Base-by-base conservation (phyloP, 2,329 filamentous ascomycete species). In the Sclerotinia spermophila region DNA sequence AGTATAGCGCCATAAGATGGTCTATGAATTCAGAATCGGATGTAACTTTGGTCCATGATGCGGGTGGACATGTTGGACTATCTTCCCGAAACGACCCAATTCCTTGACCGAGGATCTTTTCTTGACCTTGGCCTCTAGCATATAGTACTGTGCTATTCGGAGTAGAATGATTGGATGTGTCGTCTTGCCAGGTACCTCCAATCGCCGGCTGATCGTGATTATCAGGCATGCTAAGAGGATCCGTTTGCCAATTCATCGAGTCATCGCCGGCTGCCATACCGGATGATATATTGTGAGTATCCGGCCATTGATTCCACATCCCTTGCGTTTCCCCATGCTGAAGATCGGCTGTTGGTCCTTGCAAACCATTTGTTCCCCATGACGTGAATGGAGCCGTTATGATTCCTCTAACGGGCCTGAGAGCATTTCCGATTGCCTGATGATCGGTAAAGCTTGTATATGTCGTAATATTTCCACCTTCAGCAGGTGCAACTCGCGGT, bases 11-110 rank as follows among this genome's bases (percentile, higher is more conserved):
- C 60, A 92, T 79, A 15, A 92, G 82, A 74, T 89, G 88, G 72
- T 88, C 83, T 1, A 92, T 86, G 27, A 92, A 83, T 19, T 78
- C 80, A n/a, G 82, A 75, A 74, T 92, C 88, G 2, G 78, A 76
- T 1, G 88, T 90, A 48, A 91, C 84, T 55, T 76, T 82, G 2
- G 90, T 91, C 90, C 90, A 92, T 17, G 92, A 87, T 90, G 71
- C 86, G 79, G 70, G 72, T 19, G 90, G 90, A 35, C 89, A 87
- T 77, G 92, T 91, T 72, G 89, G 86, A 84, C 88, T 91, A 80
- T 87, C 89, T 72, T 90, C 90, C 3, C 48, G 30, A 58, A 91
- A 82, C 0, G 84, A 83, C 42, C 91, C 79, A 33, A 91, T 83
- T 71, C 88, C 86, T 71, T 87, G 82, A 2, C 92, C 87, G 24